These are phyloP conservation scores for Nicotiana noctiflora DNA, from an alignment of 257 asterid species.

Conservation along the genomic window DNA sequence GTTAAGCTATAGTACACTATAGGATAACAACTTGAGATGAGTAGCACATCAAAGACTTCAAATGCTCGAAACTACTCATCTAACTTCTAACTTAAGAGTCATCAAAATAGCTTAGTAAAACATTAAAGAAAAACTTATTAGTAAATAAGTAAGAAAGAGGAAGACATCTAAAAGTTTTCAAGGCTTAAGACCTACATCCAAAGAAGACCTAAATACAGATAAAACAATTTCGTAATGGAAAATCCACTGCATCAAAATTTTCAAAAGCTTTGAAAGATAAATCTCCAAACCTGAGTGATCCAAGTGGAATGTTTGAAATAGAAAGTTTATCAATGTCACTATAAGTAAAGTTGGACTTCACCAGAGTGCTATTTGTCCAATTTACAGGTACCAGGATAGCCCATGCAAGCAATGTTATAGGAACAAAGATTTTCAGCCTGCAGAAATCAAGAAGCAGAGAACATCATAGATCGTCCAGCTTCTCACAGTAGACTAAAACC, in stretches of 20 bases:
- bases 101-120: background rate
- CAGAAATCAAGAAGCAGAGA: conserved; percentile 19
- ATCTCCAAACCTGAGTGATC: conserved; percentile 58
- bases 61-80: background rate
- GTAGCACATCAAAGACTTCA: background rate
- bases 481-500: background rate
- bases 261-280: background rate
- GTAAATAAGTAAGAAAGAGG: background rate
- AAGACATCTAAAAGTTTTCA: background rate
- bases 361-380: conserved; percentile 83
- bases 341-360: conserved; percentile 35
- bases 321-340: conserved; percentile 89
- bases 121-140: background rate
- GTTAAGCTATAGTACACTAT: too few species aligned
- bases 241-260: background rate
- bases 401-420: conserved; percentile 72
- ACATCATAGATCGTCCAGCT: background rate
- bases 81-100: background rate
- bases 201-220: background rate
- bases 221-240: background rate
- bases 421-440: conserved; percentile 92
- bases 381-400: conserved; percentile 84
- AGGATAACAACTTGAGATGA: background rate
- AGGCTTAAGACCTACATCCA: background rate
- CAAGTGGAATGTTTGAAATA: conserved; percentile 67